Evolutionary conservation across 768 basidiomycete species (phyloP).

Genomic region (Lactarius indigo): DNA sequence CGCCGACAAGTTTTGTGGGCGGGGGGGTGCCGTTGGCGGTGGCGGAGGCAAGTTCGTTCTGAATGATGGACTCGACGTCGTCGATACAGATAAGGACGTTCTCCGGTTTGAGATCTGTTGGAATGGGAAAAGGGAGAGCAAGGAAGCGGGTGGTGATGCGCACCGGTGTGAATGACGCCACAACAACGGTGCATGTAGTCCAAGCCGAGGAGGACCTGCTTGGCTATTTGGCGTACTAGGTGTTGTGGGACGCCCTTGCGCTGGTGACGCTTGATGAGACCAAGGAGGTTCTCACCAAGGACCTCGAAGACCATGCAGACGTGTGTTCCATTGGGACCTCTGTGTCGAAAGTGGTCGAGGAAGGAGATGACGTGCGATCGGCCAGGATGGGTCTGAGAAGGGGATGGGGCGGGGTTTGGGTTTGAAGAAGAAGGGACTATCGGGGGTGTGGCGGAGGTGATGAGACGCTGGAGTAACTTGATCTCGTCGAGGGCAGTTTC

Average conservation of each 20-base stretch:
- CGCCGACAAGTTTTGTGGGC: slow-evolving; percentile 77
- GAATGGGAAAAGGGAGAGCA: slow-evolving; percentile 15
- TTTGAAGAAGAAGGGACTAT: slow-evolving; percentile 44
- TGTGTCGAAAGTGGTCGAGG: slow-evolving; percentile 96
- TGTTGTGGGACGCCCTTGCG: slow-evolving; percentile 95
- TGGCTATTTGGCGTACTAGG: slow-evolving; percentile 93
- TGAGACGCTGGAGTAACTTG: slow-evolving; percentile 93
- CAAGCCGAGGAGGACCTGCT: slow-evolving; percentile 90
- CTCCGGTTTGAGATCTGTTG: slow-evolving; percentile 89
- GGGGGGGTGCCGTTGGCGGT: slow-evolving; percentile 43
- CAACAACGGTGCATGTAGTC: slow-evolving; percentile 99
- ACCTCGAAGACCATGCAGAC: slow-evolving; percentile 99
- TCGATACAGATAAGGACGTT: slow-evolving; percentile 97
- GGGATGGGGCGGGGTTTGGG: slow-evolving; percentile 49
- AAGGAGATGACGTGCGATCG: slow-evolving; percentile 94
- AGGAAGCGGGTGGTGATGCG: slow-evolving; percentile 26
- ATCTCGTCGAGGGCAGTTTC: slow-evolving; percentile 99
- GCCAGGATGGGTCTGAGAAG: slow-evolving; percentile 76
- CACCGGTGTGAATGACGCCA: slow-evolving; percentile 93
- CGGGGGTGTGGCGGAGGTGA: slow-evolving; percentile 70
- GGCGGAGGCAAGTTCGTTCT: slow-evolving; percentile 64
- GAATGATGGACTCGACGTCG: slow-evolving; percentile 91
- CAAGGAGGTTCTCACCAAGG: slow-evolving; percentile 92
- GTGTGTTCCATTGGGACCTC: slow-evolving; percentile 94
- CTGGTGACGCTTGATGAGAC: slow-evolving; percentile 96